Base-by-base conservation (phyloP, 371 early-diverging fungal species). In the Amoeboaphelidium protococcarum region DNA sequence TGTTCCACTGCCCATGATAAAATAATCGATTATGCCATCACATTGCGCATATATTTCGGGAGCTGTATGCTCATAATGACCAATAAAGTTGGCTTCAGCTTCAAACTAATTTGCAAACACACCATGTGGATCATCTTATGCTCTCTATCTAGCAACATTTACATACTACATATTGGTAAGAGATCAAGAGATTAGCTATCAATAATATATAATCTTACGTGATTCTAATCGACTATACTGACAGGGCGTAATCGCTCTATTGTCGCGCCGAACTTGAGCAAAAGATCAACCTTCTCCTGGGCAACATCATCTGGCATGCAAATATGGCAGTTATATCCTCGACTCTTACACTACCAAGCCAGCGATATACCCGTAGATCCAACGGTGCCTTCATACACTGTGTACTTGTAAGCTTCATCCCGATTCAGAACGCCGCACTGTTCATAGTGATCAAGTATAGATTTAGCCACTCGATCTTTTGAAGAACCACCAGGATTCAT, bases 281-380 rank as follows among this genome's bases (percentile, higher is more conserved):
- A 57, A 1, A 89, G 52, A 26, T 71, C 74, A 41, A 80, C 78
- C 56, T 95, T 95, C 52, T 95, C 96, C 21, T 65, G 47, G 0
- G 89, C 85, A 52, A 76, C 76, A 54, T 92, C 94, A 54, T 85
- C 85, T 4, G 94, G 92, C 86, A 92, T 84, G 16, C 87, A 83
- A 47, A 92, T 90, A 65, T 81, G 80, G 52, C 83, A 82, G 23
- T 68, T 66, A 55, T 89, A 87, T 2, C 94, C 91, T 43, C 69
- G 72, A 0, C 88, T 82, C 12, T 72, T 69, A 16, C 79, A 76
- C 23, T 87, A 72, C 68, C 47, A 2, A 52, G 61, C 61, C 3
- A 63, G 44, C 6, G 62, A 48, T n/a, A 65, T 63, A 22, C 64
- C 65, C 12, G 69, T 68, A n/a, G 55, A 55, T 3, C 69, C 69